Conservation (phyloP, 2,329 filamentous ascomycete genomes). For the Clonostachys rosea region DNA sequence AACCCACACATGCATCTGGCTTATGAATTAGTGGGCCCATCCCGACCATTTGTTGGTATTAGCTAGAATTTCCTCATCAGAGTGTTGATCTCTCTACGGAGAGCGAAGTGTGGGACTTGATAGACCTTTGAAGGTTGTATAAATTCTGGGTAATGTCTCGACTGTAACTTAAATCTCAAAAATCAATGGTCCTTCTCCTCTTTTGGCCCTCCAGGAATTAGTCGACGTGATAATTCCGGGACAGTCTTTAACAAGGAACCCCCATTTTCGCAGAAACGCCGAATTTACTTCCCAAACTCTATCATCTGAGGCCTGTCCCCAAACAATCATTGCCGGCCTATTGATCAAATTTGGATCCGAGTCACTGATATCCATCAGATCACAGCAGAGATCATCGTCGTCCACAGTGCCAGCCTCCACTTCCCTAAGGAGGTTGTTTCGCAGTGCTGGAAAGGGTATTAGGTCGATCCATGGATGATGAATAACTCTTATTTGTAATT, state of each 20-base stretch:
- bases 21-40: too few relatives aligned
- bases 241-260: constrained; percentile 26
- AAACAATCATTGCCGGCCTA: constrained; percentile 29
- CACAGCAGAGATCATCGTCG: constrained; percentile 2
- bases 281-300: constrained; percentile 39
- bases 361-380: neutral
- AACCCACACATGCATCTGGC: too few relatives aligned
- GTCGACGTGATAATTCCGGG: constrained; percentile 24
- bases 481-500: neutral
- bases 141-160: too few relatives aligned
- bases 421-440: constrained; percentile 20
- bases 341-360: neutral
- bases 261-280: constrained; percentile 37
- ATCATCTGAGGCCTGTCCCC: constrained; percentile 39
- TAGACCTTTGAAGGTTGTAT: too few relatives aligned
- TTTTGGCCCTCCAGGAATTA: constrained; percentile 20
- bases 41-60: too few relatives aligned
- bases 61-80: too few relatives aligned
- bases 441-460: constrained; percentile 21
- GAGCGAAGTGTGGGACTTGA: too few relatives aligned
- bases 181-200: neutral
- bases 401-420: constrained; percentile 9
- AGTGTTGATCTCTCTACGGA: too few relatives aligned
- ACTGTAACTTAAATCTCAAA: too few relatives aligned
- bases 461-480: constrained; percentile 30